Base-by-base conservation (phyloP, 345 rosid species). In the Hibiscus tridactylites region DNA sequence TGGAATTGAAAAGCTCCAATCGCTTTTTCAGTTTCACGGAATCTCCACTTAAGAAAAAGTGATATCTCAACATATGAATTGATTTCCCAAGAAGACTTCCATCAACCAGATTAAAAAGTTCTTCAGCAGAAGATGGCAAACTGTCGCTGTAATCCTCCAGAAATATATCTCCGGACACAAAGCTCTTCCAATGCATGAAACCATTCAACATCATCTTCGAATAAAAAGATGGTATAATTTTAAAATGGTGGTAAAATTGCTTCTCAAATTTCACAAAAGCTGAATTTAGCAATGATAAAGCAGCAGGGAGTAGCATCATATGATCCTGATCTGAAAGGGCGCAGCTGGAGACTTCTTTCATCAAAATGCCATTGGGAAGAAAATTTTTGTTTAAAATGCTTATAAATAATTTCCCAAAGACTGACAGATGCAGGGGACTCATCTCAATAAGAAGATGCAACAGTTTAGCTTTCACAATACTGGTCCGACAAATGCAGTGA, bases 51-150 rank as follows among this genome's bases (percentile, higher is more conserved):
- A 84, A 82, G 76, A 78, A 64, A 74, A 88, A 84, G 79, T 90
- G 90, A 66, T 68, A 77, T 61, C 70, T 83, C 73, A 95, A 80
- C 97, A 92, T 82, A 46, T 62, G 74, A 72, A 90, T 73, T 50
- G 96, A 86, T 82, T 87, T 88, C 61, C 91, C 91, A 74, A 92
- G 91, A 78, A 83, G 81, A 80, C 93, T 91, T 61, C 73, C 81
- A 75, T 86, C 76, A 71, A 84, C 82, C 75, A 84, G 81, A 74
- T 72, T 68, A 67, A 85, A 76, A 73, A 92, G 79, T 44, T 86
- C 89, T 67, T 83, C 90, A 50, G 67, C 59, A 21, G 91, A 81
- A 19, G 84, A 81, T 53, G 86, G 78, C 50, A 80, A 70, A 68
- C 78, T 65, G 52, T 80, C 80, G n/a, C 77, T 88, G 80, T 70